A percentile compares a stretch with the other conserved stretches of the same genome.
These are phyloP conservation scores for Boletus edulis DNA, from an alignment of 768 basidiomycete genomes.

Conservation along the genomic window DNA sequence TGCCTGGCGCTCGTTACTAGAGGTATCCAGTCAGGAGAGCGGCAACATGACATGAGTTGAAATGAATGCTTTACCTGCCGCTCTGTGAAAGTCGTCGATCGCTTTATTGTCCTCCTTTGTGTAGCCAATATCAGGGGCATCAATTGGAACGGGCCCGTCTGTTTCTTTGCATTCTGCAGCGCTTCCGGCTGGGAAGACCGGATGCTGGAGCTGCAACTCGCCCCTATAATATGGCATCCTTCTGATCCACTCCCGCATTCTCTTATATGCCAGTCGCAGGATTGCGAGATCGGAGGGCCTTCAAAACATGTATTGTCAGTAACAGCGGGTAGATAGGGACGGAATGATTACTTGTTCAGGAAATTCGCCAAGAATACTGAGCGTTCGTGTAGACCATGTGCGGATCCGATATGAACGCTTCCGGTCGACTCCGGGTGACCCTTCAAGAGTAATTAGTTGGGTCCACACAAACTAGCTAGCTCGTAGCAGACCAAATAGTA, in stretches of 20 bases:
- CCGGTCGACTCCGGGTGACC: constrained; percentile 42
- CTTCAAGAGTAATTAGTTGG: constrained; percentile 6
- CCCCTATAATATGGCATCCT: constrained; percentile 43
- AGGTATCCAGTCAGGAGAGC: background rate
- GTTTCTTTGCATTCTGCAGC: constrained; percentile 23
- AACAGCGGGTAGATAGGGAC: background rate
- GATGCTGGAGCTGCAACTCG: constrained; percentile 23
- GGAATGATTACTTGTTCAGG: constrained; percentile 40
- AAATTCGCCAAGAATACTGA: constrained; percentile 46
- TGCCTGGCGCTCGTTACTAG: constrained; percentile 34
- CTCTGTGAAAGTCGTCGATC: constrained; percentile 28
- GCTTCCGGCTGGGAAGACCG: constrained; percentile 21
- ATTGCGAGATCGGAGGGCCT: constrained; percentile 28
- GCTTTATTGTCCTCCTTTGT: constrained; percentile 35
- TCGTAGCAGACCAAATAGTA: constrained; percentile 31
- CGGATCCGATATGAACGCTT: constrained; percentile 46
- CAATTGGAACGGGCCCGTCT: constrained; percentile 20
- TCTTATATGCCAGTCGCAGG: constrained; percentile 28
- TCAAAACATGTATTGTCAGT: background rate
- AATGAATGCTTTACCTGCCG: constrained; percentile 9
- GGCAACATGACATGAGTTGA: background rate
- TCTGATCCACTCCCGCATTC: constrained; percentile 26
- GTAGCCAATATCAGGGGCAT: constrained; percentile 31
- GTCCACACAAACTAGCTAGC: background rate
- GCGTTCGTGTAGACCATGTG: constrained; percentile 37